phyloP scores from a whole-genome alignment of 345 rosid species.

The Viola odorata region DNA sequence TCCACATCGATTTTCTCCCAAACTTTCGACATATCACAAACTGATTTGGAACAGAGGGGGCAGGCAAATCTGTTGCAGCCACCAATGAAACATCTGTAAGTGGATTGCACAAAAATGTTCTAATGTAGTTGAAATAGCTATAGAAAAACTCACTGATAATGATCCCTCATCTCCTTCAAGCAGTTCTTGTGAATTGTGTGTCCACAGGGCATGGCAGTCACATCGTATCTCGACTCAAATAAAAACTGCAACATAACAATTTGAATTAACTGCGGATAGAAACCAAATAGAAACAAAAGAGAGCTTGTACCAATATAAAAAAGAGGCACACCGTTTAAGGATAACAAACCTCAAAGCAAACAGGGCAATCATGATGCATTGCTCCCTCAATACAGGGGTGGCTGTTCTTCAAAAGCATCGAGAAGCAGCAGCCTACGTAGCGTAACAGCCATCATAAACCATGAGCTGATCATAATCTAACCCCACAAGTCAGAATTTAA shows the following conservation, averaged over 20 bases:
- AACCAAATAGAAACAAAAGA: background rate
- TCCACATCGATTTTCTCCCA: constrained; percentile 86
- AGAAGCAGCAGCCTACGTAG: constrained; percentile 76
- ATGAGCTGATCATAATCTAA: background rate
- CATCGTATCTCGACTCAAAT: constrained; percentile 67
- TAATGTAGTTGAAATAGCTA: background rate
- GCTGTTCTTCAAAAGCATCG: constrained; percentile 53
- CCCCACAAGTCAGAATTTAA: background rate
- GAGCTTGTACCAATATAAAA: background rate
- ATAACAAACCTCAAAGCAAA: constrained; percentile 72
- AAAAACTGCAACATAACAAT: constrained; percentile 48
- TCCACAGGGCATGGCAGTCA: constrained; percentile 77
- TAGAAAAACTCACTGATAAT: constrained; percentile 50
- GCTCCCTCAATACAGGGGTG: constrained; percentile 96
- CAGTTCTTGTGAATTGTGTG: constrained; percentile 79
- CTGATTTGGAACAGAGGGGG: constrained; percentile 85
- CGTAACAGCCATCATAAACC: background rate
- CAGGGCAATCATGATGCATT: constrained; percentile 95
- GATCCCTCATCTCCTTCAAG: constrained; percentile 78
- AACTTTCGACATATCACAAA: constrained; percentile 84
- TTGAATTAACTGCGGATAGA: background rate
- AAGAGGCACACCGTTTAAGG: background rate
- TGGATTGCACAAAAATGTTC: background rate
- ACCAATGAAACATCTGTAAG: background rate
- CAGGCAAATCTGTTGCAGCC: constrained; percentile 55